A percentile compares a stretch with the other conserved stretches of the same genome.
Evolutionary conservation across 805 yeast genomes (phyloP).

Genomic region (Monosporozyma siamensis): DNA sequence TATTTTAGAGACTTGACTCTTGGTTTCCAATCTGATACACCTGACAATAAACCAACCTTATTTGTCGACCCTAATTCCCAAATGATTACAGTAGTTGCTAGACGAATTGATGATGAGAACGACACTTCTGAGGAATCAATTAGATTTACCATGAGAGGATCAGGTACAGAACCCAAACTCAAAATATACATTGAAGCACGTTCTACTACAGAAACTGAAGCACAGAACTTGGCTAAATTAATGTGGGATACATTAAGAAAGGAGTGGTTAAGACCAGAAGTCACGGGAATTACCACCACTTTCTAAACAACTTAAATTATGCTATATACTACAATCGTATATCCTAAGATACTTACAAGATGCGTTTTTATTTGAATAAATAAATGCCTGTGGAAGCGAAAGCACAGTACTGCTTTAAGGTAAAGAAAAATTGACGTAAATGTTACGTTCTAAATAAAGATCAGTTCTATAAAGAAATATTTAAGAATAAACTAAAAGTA

Average conservation of each 20-base stretch:
- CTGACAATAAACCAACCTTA: constrained; percentile 46
- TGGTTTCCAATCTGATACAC: constrained; percentile 69
- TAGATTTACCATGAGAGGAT: constrained; percentile 81
- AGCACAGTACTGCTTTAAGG: no score
- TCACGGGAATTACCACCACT: constrained; percentile 31
- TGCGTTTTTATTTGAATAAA: no score
- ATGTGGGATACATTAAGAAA: constrained; percentile 56
- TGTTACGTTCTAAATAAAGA: no score
- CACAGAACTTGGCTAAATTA: constrained; percentile 42
- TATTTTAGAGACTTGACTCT: constrained; percentile 77
- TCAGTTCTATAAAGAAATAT: no score
- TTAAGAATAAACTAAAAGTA: no score
- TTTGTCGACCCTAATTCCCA: constrained; percentile 70
- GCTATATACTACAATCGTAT: no score
- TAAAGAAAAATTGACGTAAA: no score
- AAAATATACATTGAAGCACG: constrained; percentile 84
- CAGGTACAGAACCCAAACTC: constrained; percentile 94
- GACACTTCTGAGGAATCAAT: constrained; percentile 30
- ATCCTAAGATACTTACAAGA: no score
- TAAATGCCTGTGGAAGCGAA: no score
- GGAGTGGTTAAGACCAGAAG: constrained; percentile 65
- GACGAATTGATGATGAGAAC: constrained; percentile 9
- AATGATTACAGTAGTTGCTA: constrained; percentile 68
- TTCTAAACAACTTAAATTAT: no score
- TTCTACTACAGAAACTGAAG: constrained; percentile 38